Base-by-base conservation (phyloP, 768 basidiomycete genomes). In the Pleurotus giganteus region DNA sequence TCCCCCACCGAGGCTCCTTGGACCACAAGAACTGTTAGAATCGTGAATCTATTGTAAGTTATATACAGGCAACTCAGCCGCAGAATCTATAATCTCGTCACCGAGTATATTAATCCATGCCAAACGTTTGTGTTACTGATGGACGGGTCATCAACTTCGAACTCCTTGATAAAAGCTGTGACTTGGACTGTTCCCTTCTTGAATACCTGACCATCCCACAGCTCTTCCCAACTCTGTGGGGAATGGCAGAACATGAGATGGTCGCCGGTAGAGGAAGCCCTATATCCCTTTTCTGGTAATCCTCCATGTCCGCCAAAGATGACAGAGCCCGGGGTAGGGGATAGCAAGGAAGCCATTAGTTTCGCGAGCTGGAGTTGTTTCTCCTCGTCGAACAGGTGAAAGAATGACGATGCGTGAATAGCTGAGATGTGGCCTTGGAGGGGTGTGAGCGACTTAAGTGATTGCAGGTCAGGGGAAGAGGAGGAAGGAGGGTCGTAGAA, bases 401-500 rank as follows among this genome's bases (percentile, higher is more conserved):
- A 85, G 63, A 85, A 69, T 4, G 76, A 66, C 11, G 74, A 69
- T 1, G 76, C 75, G 60, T 82, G 76, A 21, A 85, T 80, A 4
- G 66, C 77, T 11, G 79, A 74, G 36, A 82, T 64, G 23, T 69
- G 74, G 2, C 80, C 78, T 44, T 61, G 74, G 9, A 83, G 68
- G 7, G 75, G 73, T 19, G 69, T 80, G 32, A 85, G 66, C 0
- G 77, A 74, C 1, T 53, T 70, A 27, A 81, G 55, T 1, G 64
- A 56, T 2, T 58, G 24, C 37, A 81, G 58, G 45, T 60, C 59
- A 0, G 70, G 70, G 4, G 39, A 37, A 15, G 61, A 47, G 13
- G 62, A 55, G 11, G 46, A 24, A 21, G 69, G 66, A 3, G 65
- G 59, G n/a, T 63, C 37, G 26, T 62, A 60, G 42, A 67, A 63